A percentile compares a stretch with the other conserved stretches of the same genome.
Conservation (phyloP, 495 filamentous ascomycete species). For the Astrothelium subdiscretum region DNA sequence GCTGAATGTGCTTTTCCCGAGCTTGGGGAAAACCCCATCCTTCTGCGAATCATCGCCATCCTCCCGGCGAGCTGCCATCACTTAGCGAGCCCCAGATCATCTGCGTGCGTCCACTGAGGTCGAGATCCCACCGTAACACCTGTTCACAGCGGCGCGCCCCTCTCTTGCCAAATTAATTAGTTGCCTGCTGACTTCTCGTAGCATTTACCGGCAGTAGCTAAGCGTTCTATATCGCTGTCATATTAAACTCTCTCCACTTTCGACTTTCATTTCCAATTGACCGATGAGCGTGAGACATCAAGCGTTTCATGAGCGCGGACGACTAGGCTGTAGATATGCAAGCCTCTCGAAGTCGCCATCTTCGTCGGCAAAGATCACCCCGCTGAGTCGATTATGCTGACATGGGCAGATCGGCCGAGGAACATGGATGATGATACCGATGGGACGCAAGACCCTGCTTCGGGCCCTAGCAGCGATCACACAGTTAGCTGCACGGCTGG, state of each 20-base stretch:
- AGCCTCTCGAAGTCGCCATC: not conserved
- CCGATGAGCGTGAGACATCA: not conserved
- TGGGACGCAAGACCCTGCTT: not conserved
- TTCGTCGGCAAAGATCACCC: not conserved
- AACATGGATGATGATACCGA: not conserved
- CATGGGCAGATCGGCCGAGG: too few species aligned
- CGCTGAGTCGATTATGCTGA: not conserved
- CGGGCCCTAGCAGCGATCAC: not conserved
- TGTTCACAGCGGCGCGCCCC: not conserved
- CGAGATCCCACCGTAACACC: not conserved
- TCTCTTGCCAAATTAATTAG: not conserved
- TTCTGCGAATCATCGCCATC: not conserved
- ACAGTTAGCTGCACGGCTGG: not conserved
- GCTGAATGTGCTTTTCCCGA: not conserved
- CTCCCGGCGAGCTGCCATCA: not conserved
- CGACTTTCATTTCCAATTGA: not conserved
- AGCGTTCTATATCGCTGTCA: not conserved
- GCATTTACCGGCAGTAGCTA: not conserved
- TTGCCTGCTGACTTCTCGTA: not conserved
- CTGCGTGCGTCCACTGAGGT: not conserved
- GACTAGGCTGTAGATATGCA: not conserved
- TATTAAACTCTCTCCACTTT: not conserved
- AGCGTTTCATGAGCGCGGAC: not conserved
- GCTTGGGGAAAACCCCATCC: not conserved
- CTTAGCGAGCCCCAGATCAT: not conserved